A percentile compares a stretch with the other conserved stretches of the same genome.
These are phyloP conservation scores for Suillus luteus DNA, from an alignment of 768 basidiomycete genomes.

Conservation along the genomic window DNA sequence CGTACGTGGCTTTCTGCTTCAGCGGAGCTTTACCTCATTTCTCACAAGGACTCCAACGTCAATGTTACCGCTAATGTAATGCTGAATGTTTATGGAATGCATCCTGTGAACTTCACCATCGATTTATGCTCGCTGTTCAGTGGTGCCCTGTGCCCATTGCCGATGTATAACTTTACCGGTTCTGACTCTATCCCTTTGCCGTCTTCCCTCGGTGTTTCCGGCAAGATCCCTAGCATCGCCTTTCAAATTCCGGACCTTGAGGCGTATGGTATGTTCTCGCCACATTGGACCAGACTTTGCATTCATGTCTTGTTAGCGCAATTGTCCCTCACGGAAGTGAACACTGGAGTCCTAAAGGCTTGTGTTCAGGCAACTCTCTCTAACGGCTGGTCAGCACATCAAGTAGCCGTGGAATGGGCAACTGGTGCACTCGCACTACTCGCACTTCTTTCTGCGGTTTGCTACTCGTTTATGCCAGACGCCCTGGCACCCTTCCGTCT, in stretches of 20 bases:
- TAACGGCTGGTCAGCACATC: conserved; percentile 85
- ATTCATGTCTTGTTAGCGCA: conserved; percentile 56
- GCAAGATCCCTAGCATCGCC: conserved; percentile 73
- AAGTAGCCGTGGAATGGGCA: conserved; percentile 75
- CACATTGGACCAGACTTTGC: conserved; percentile 11
- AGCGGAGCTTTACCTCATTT: conserved; percentile 12
- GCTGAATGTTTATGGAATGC: conserved; percentile 86
- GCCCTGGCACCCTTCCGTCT: conserved; percentile 73
- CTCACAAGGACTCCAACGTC: conserved; percentile 62
- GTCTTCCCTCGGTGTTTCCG: conserved; percentile 52
- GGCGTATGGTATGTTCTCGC: conserved; percentile 39
- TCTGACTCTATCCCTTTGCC: conserved; percentile 70
- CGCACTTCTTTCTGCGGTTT: conserved; percentile 54
- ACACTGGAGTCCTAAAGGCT: conserved; percentile 74
- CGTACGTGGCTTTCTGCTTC: conserved; percentile 46
- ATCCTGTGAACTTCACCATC: conserved; percentile 80
- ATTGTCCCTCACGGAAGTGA: conserved; percentile 67
- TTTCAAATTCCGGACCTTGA: conserved; percentile 91
- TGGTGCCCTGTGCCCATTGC: conserved; percentile 83
- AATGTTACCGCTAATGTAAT: conserved; percentile 82
- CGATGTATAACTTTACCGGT: conserved; percentile 86
- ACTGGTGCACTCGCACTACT: conserved; percentile 67
- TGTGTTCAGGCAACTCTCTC: conserved; percentile 91
- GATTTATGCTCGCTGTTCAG: conserved; percentile 79
- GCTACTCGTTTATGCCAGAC: conserved; percentile 56